phyloP scores from a whole-genome alignment of 1,139 yeast species.

The Taphrina populina region DNA sequence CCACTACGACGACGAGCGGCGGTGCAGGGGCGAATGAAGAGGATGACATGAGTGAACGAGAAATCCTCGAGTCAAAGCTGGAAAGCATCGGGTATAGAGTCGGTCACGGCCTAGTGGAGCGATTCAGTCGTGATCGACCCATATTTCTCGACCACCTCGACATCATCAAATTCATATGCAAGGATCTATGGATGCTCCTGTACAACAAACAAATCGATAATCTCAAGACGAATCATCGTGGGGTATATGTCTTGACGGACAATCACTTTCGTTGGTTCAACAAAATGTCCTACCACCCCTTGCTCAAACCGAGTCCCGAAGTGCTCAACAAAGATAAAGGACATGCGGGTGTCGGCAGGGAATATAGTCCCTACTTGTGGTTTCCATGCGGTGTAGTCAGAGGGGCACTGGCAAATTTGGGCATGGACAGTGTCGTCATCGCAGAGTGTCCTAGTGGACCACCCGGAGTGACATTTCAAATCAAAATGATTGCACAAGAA shows the following conservation, averaged over 20 bases:
- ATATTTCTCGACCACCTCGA: constrained; percentile 64
- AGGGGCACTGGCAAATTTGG: constrained; percentile 72
- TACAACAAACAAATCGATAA: constrained; percentile 89
- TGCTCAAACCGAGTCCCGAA: constrained; percentile 45
- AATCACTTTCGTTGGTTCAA: constrained; percentile 58
- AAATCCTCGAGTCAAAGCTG: constrained; percentile 42
- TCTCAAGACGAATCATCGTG: constrained; percentile 77
- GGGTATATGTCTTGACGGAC: constrained; percentile 78
- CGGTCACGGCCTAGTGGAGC: constrained; percentile 71
- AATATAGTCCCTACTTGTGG: constrained; percentile 54
- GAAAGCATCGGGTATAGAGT: constrained; percentile 71
- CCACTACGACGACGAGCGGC: background rate
- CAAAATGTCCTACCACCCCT: constrained; percentile 54
- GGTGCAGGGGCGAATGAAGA: constrained; percentile 7
- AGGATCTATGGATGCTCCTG: constrained; percentile 81
- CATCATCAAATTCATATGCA: constrained; percentile 85
- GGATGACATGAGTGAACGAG: constrained; percentile 12
- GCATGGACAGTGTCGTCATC: constrained; percentile 42
- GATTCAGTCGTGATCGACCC: constrained; percentile 57
- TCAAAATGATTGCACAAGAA: constrained; percentile 52
- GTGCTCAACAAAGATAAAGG: constrained; percentile 51
- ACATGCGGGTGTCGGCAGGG: constrained; percentile 10
- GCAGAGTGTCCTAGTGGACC: constrained; percentile 43
- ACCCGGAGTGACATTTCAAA: constrained; percentile 70
- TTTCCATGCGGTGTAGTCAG: constrained; percentile 81